Conservation (phyloP, 257 asterid genomes). For the Catharanthus roseus region DNA sequence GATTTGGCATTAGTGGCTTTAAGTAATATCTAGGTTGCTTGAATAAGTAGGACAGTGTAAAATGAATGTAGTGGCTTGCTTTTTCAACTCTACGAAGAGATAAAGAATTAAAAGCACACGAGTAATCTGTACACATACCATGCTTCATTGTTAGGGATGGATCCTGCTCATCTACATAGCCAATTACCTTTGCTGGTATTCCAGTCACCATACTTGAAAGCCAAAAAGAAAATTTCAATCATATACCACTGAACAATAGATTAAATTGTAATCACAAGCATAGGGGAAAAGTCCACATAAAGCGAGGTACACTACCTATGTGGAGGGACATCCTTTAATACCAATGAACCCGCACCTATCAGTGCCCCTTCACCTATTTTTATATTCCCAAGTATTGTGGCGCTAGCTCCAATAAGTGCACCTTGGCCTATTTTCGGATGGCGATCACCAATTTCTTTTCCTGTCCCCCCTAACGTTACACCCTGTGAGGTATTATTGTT, state of each 20-base stretch:
- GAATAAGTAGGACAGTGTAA: background rate
- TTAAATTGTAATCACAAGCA: background rate
- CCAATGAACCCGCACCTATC: slow-evolving; percentile 44
- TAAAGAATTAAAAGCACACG: background rate
- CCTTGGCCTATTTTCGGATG: slow-evolving; percentile 49
- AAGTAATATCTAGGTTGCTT: background rate
- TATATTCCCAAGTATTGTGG: slow-evolving; percentile 39
- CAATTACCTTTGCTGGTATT: slow-evolving; percentile 42
- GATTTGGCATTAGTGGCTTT: background rate
- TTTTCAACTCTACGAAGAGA: background rate
- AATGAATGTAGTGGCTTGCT: background rate
- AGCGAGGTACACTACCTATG: slow-evolving; percentile 29
- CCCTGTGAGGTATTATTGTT: slow-evolving; percentile 21
- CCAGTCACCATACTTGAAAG: slow-evolving; percentile 42
- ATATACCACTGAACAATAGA: background rate
- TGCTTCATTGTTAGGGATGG: slow-evolving; percentile 46
- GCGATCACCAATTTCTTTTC: slow-evolving; percentile 39
- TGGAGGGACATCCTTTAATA: slow-evolving; percentile 36
- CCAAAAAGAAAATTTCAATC: slow-evolving; percentile 12
- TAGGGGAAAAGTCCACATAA: background rate
- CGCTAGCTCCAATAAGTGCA: slow-evolving; percentile 42
- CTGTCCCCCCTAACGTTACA: slow-evolving; percentile 46
- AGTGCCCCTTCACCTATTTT: slow-evolving; percentile 44
- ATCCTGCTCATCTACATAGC: slow-evolving; percentile 41
- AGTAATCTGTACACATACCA: slow-evolving; percentile 22